Base-by-base conservation (phyloP, 2,329 filamentous ascomycete genomes). In the Penicillium glabrum region DNA sequence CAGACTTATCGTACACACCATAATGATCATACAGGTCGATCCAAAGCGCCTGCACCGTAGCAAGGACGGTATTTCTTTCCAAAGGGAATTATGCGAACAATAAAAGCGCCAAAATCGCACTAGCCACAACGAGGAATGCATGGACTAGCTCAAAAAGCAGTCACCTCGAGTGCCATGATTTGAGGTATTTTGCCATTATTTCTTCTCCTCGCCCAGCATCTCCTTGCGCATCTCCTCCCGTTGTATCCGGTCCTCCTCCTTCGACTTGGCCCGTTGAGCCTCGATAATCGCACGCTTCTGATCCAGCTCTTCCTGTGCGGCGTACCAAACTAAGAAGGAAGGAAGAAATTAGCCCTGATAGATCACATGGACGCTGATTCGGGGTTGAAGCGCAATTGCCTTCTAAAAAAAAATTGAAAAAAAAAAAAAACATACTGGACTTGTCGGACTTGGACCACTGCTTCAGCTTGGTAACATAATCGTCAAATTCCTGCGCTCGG, bases 371-470 rank as follows among this genome's bases (percentile, higher is more conserved):
- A 5, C n/a, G 2, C 35, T 19, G 9, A 9, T 39, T 2, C 37
- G 16, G 21, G 5, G 23, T n/a, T 21, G 5, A 26, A 24, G 29
- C 19, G 33, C 21, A 23, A 49, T 11, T 16, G 5, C 4, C 26
- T 26, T 5, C 26, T 7, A 26, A n/a, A 8, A 14, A 31, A n/a
- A 8, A 23, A 16, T 21, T 5, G 3, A 3, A 23, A 11, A 16
- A 19, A n/a, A n/a, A 3, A 14, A 27, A 31, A n/a, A 3, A 70
- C 72, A 59, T 82, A 96, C 92, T 96, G 44, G 90, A 90, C 78
- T 93, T 96, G 71, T 96, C 89, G 14, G 89, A 95, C 79, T 93
- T 96, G 26, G 91, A 90, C 73, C 93, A 91, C 67, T 93, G 86
- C 81, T 96, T 97, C 71, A 99, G 76, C 67, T 88, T 86, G 48